These are phyloP conservation scores for Trichoderma lentiforme DNA, from an alignment of 2,329 filamentous ascomycete genomes.

Conservation along the genomic window DNA sequence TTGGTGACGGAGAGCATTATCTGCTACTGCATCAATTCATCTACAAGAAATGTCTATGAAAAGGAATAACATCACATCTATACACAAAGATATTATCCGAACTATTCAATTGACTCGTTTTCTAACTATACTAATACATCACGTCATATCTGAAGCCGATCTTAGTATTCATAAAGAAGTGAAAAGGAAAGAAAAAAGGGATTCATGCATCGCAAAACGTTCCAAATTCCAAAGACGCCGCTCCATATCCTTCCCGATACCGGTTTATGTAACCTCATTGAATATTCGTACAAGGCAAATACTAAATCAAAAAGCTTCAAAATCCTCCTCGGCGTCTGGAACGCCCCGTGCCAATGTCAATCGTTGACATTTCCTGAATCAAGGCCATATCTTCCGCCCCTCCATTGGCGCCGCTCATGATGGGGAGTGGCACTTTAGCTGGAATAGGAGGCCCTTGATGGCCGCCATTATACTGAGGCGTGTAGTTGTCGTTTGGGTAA, in stretches of 20 bases:
- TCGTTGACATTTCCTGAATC: conserved; percentile 67
- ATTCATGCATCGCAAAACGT: not conserved
- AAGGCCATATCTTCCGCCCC: conserved; percentile 55
- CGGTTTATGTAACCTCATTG: conserved; percentile 18
- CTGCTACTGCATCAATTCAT: not conserved
- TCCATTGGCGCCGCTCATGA: conserved; percentile 45
- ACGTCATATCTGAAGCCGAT: conserved; percentile 13
- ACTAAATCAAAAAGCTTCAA: conserved; percentile 24
- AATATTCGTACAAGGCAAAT: conserved; percentile 9
- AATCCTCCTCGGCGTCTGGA: conserved; percentile 50
- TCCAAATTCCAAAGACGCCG: conserved; percentile 11
- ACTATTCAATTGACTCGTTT: not conserved
- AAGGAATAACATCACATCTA: not conserved
- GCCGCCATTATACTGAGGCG: conserved; percentile 38
- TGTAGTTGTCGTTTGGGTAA: conserved; percentile 51
- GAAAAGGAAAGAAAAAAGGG: not conserved
- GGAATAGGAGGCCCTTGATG: conserved; percentile 56
- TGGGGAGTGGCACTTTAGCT: conserved; percentile 62
- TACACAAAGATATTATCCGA: not conserved
- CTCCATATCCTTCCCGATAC: not conserved
- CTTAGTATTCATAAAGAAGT: not conserved
- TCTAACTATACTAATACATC: not conserved
- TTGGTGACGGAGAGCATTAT: not conserved
- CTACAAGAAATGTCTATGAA: not conserved
- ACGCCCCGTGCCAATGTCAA: conserved; percentile 62